Evolutionary conservation across 169 alveolate genomes (phyloP), one percentile per base, ranked within the genome.

Genomic region (Besnoitia besnoiti): DNA sequence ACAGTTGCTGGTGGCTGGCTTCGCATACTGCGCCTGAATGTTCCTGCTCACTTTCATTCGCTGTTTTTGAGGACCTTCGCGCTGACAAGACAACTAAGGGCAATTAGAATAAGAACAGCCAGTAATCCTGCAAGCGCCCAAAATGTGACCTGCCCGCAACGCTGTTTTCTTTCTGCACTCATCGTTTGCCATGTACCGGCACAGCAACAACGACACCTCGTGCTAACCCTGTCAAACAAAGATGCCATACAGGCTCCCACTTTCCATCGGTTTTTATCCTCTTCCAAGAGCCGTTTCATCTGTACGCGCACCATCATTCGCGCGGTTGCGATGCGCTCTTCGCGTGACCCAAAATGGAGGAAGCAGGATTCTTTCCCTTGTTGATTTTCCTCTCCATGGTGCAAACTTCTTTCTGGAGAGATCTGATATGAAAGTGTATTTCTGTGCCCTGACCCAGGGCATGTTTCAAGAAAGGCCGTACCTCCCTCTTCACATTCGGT

Each of bases 131-230:
- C 82, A 1, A 73, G 82, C 46, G 82, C n/a, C 82, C 82, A 73
- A 19, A 73, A 73, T n/a, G 82, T 73, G 40, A 73, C n/a, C 82
- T 73, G 82, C 12, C 82, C 82, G n/a, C 82, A 73, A 1, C 82
- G 82, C 39, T 73, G 82, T 42, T 73, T n/a, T n/a, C 82, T 39
- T n/a, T 73, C 82, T n/a, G 3, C 47, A n/a, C 82, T 73, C 82
- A 73, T 73, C n/a, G 12, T 8, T 73, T 73, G 82, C 82, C 82
- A 73, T 10, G 82, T 35, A 27, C 8, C 82, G 24, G n/a, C 82
- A 37, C 39, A 73, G 82, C 82, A 73, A 42, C 82, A 73, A 24
- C 44, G 16, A n/a, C 82, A 73, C 16, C 27, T 73, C 0, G 82
- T 19, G n/a, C 47, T 73, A 1, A 73, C 39, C n/a, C 14, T 73